These are phyloP conservation scores for Aspergillus funiculosus DNA, from an alignment of 495 filamentous ascomycete species.

Conservation along the genomic window DNA sequence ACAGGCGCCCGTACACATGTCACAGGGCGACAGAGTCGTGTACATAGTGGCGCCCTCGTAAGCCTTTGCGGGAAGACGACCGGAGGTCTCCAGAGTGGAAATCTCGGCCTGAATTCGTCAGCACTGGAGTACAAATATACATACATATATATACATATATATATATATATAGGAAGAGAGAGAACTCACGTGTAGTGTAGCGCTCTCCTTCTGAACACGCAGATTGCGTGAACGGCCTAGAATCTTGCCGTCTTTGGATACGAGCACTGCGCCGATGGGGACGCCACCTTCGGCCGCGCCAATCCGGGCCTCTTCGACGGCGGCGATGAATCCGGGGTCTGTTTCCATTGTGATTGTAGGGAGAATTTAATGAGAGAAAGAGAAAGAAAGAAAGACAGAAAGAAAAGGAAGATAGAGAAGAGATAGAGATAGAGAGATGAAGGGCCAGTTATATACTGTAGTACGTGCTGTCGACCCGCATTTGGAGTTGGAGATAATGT, in stretches of 20 bases:
- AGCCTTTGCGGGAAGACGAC: slow-evolving; percentile 63
- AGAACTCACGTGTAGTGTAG: slow-evolving; percentile 65
- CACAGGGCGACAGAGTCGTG: slow-evolving; percentile 80
- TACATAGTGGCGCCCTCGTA: slow-evolving; percentile 79
- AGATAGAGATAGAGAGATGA: too few relatives aligned
- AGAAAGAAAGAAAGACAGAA: not conserved
- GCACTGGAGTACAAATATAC: not conserved
- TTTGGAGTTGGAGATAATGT: too few relatives aligned
- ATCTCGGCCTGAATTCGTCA: slow-evolving; percentile 66
- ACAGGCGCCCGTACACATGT: slow-evolving; percentile 85
- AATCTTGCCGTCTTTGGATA: slow-evolving; percentile 64
- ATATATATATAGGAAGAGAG: not conserved
- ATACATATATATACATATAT: not conserved
- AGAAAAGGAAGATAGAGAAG: not conserved
- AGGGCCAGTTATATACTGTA: too few relatives aligned
- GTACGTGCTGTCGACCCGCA: too few relatives aligned
- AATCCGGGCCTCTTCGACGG: slow-evolving; percentile 70
- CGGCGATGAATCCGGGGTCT: slow-evolving; percentile 49
- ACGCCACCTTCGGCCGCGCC: slow-evolving; percentile 70
- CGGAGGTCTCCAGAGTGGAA: slow-evolving; percentile 70
- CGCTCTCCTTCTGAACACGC: slow-evolving; percentile 68
- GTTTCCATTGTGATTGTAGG: slow-evolving; percentile 33
- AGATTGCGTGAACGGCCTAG: slow-evolving; percentile 79
- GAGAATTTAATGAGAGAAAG: not conserved
- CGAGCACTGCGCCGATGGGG: slow-evolving; percentile 74